Evolutionary conservation across 2,329 filamentous ascomycete species (phyloP), one percentile per base, ranked within the genome.

Genomic region (Verticillium albo-atrum): DNA sequence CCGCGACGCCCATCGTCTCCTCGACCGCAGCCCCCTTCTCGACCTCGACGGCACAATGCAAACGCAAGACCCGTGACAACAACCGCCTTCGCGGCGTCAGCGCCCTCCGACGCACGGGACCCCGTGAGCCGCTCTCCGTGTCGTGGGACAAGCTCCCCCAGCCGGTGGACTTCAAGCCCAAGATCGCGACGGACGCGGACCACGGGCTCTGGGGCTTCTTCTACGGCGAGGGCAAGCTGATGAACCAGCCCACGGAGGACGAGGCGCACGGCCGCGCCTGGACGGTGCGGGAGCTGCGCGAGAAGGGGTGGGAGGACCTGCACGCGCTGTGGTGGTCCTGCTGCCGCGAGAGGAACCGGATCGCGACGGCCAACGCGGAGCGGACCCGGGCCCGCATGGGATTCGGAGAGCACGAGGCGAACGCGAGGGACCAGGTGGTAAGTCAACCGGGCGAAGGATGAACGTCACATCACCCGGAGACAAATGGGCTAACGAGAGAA

Each of bases 131-230:
- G n/a, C 79, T 96, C 58, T 90, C 89, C 20, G 87, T 95, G 61
- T 88, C 85, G 50, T 85, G 89, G 68, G 82, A 88, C 52, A 80
- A 87, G 56, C 78, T 97, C 58, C 94, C 94, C 1, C 82, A 84
- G 69, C 93, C 95, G 6, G 84, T 86, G 25, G 80, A 88, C 59
- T 81, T 81, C 62, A 81, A 85, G 69, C 84, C 85, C 58, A 72
- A 79, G 54, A 72, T 89, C 32, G 72, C 83, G 63, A 82, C 82
- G 50, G 88, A 92, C 70, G 81, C 86, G 28, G 77, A 93, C 65
- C 95, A 99, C 75, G 94, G 92, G 30, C 87, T 99, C 12, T 98
- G 91, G 89, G 89, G 85, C 1, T 99, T 99, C 77, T 98, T 99
- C 76, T 86, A 88, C 68, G 81, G 82, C 63, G 82, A 88, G 64